A percentile compares a stretch with the other conserved stretches of the same genome.
These are phyloP conservation scores for Novymonas esmeraldas DNA, from an alignment of 208 protist genomes.

Conservation along the genomic window DNA sequence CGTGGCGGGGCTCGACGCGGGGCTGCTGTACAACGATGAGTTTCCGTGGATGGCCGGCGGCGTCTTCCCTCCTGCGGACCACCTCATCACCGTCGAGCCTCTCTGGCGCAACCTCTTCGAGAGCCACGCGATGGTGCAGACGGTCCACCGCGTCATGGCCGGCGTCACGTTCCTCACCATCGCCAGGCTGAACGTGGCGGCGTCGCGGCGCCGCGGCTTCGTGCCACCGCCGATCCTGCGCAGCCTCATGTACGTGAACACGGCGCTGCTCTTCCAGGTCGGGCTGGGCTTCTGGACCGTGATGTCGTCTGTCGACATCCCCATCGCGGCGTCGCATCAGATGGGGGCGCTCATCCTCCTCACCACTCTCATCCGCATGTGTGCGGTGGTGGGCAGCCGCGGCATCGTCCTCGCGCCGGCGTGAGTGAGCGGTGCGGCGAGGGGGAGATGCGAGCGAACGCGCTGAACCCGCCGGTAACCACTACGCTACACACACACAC, in stretches of 20 bases:
- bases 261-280: slow-evolving; percentile 76
- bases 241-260: slow-evolving; percentile 68
- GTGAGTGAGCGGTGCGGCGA: background rate
- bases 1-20: slow-evolving; percentile 91
- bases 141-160: slow-evolving; percentile 75
- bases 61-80: slow-evolving; percentile 70
- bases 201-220: slow-evolving; percentile 36
- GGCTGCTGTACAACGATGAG: slow-evolving; percentile 90
- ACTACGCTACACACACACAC: too few relatives aligned
- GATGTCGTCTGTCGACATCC: slow-evolving; percentile 89
- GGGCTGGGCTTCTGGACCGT: slow-evolving; percentile 94
- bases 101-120: slow-evolving; percentile 87
- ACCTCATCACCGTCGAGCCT: slow-evolving; percentile 68
- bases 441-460: too few relatives aligned
- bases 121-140: slow-evolving; percentile 81
- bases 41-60: slow-evolving; percentile 90
- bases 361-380: slow-evolving; percentile 76
- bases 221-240: slow-evolving; percentile 48
- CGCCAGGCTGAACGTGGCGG: slow-evolving; percentile 52
- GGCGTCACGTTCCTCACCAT: slow-evolving; percentile 53
- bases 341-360: slow-evolving; percentile 83
- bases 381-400: slow-evolving; percentile 65
- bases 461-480: too few relatives aligned
- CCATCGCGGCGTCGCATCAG: slow-evolving; percentile 89
- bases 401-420: slow-evolving; percentile 44